Base-by-base conservation (phyloP, 2,329 filamentous ascomycete species). In the Trichoderma citrinoviride region DNA sequence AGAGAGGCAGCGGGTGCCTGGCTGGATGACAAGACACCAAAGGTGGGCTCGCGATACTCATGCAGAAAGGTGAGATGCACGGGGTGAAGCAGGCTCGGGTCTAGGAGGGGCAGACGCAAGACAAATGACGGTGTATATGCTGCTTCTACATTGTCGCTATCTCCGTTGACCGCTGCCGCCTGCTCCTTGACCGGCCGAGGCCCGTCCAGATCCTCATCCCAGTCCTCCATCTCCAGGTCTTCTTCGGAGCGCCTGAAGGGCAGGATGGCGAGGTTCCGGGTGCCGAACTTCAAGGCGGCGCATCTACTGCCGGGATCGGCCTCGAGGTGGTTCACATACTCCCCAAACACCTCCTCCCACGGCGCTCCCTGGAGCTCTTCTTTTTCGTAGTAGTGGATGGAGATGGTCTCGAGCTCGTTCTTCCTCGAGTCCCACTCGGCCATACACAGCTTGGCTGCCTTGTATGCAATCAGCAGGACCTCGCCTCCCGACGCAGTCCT, bases 301-400 rank as follows among this genome's bases (percentile, higher is more conserved):
- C 96, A 99, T 79, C 94, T 86, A 78, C 92, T 97, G 70, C 90
- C 90, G 2, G 95, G 94, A 73, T 99, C 95, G 66, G 94, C 91
- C 56, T 90, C 90, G 72, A 99, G 81, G 71, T 91, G 90, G 76
- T 90, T 97, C 76, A 88, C 85, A 74, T 90, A 92, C 68, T 90
- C 86, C 74, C 86, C 87, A 72, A 96, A 80, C 63, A 90, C 85
- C 60, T 90, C 85, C 57, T 90, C 88, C 90, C 93, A 97, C 0
- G 94, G 93, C 68, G 87, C 90, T 61, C 90, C 88, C 69, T 90
- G 87, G 67, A 94, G 82, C 74, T 97, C 93, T 73, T 97, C 93
- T 75, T 95, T 91, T 77, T 99, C 95, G 79, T 98, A 99, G 82
- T 93, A 98, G 80, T 99, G 95, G 72, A 99, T 94, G 58, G 94